These are phyloP conservation scores for Chamaecrista fasciculata DNA, from an alignment of 306 rosid species.

Conservation along the genomic window DNA sequence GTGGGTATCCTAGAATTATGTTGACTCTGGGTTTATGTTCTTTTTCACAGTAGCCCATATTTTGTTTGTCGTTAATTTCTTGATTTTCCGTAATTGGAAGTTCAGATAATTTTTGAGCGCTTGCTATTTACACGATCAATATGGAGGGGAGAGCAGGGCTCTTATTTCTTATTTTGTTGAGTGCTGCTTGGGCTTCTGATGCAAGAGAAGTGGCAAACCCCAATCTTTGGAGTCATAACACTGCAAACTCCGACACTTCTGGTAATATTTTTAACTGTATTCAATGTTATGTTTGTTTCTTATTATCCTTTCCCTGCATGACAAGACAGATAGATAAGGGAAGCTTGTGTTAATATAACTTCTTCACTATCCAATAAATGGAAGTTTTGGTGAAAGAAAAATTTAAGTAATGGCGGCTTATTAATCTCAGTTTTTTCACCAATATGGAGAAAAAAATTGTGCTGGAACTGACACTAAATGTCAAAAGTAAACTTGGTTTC, in stretches of 20 bases:
- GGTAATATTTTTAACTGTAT: conserved; percentile 17
- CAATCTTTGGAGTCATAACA: neutral
- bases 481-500: neutral
- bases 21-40: neutral
- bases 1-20: neutral
- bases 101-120: conserved; percentile 10
- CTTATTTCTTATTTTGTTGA: conserved; percentile 49
- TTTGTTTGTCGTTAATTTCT: neutral
- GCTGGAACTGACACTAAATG: neutral
- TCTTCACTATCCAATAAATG: conserved; percentile 12
- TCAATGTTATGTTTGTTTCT: neutral
- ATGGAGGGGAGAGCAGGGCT: conserved; percentile 60
- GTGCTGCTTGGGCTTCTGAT: conserved; percentile 57
- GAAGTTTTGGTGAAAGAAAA: neutral
- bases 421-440: neutral
- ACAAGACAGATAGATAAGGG: neutral
- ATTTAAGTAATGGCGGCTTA: neutral
- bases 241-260: neutral
- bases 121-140: conserved; percentile 40
- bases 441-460: neutral
- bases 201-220: conserved; percentile 35
- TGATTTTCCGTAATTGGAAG: neutral
- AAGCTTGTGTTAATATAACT: neutral
- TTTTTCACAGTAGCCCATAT: neutral
- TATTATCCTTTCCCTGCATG: neutral